Evolutionary conservation across 768 basidiomycete genomes (phyloP), one percentile per base, ranked within the genome.

Genomic region (Kwoniella heveanensis): DNA sequence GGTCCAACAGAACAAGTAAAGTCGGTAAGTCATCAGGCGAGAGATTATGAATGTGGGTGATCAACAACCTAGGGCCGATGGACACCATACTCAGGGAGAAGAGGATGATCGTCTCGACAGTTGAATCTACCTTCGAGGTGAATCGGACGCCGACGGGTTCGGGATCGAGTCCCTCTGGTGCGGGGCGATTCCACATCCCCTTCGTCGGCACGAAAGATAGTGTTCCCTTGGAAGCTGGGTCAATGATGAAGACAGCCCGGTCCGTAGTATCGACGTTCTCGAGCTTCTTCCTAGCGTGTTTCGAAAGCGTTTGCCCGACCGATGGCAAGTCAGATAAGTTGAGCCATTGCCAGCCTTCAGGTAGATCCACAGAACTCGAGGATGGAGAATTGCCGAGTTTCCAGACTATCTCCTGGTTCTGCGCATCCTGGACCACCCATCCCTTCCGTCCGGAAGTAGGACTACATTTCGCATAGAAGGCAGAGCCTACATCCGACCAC

Each of bases 401-500:
- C 73, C 73, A 75, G 0, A 62, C 39, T 8, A 72, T 15, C 48
- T 75, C 69, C 19, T 36, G 44, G 25, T 54, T 30, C 30, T 66
- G 47, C 13, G 46, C 27, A n/a, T 66, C 57, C 5, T 29, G 7
- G 4, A 70, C 70, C 9, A 65, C 60, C 74, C 74, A 76, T 22
- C 74, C 74, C 10, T 62, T 62, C 6, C 59, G 27, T 7, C 64
- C 57, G 1, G 22, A 13, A 5, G 62, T 64, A 19, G 68, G 47
- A 3, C 48, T 62, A 39, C 69, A 69, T 27, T 51, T 54, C 12
- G 57, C 51, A 29, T 76, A 76, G 54, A 73, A 73, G 5, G 39
- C 59, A 3, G 60, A 57, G 0, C 74, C 74, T 21, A 76, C 69
- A 29, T 73, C 74, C 5, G 60, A 64, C 65, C 64, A 71, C 2